Evolutionary conservation across 2,329 filamentous ascomycete genomes (phyloP), one percentile per base, ranked within the genome.

Genomic region (Blastomyces gilchristii): DNA sequence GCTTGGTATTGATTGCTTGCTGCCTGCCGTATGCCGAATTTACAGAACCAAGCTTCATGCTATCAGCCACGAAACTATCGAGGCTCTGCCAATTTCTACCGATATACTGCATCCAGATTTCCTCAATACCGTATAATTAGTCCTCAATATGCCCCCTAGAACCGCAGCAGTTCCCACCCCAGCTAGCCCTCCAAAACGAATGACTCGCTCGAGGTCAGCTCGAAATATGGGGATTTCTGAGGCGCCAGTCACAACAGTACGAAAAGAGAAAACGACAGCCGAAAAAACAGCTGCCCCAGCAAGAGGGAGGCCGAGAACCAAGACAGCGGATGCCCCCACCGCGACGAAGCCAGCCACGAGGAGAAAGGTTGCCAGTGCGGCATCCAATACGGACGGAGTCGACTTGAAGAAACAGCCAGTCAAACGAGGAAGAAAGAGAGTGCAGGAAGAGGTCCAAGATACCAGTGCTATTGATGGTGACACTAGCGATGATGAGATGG

Each of bases 401-500:
- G 54, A 54, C 2, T 14, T 60, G 41, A 60, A 57, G 43, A 57
- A 58, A 37, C 22, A 59, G 18, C 53, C 60, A 37, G 37, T 45
- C 49, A 62, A 53, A 60, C n/a, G 58, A 58, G 49, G 63, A 59
- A 53, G 39, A 56, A 61, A 49, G 41, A 65, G 63, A 58, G n/a
- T 25, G 3, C 28, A 31, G 9, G 52, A 61, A 6, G 43, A 45
- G 34, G 41, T n/a, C 7, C 28, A 18, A 12, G 60, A 47, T 41
- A 43, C 16, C 37, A 45, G n/a, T 31, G 22, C 37, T 14, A 14
- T 56, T 11, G 62, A 53, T 53, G 41, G 9, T 12, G 66, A 64
- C 7, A 63, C 63, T 3, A 67, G 66, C 43, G 66, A 67, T 16
- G 66, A 68, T 61, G 66, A 68, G 53, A 63, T 68, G 63, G 60